Conservation (phyloP, 805 yeast species). For the Kazachstania kunashirensis region DNA sequence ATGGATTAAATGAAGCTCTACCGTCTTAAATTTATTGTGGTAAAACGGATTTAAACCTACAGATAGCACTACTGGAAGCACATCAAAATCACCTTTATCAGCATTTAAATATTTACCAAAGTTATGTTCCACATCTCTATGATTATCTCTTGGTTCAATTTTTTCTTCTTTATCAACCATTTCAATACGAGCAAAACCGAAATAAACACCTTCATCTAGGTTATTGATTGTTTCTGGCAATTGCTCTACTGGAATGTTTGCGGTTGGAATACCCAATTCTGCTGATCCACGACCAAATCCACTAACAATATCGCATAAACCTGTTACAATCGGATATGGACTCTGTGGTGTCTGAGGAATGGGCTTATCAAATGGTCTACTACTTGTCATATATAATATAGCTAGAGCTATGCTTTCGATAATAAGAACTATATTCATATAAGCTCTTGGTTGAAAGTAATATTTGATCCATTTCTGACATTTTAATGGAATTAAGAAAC, state of each 20-base stretch:
- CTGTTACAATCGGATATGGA: constrained; percentile 42
- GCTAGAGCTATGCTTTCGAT: constrained; percentile 6
- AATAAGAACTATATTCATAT: constrained; percentile 1
- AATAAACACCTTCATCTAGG: constrained; percentile 76
- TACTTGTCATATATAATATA: constrained; percentile 2
- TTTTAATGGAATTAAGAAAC: too few species aligned
- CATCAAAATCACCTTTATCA: constrained; percentile 32
- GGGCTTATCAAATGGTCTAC: constrained; percentile 19
- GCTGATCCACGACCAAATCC: constrained; percentile 96
- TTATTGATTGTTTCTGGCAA: constrained; percentile 34
- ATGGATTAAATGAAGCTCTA: constrained; percentile 80
- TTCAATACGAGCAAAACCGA: constrained; percentile 55
- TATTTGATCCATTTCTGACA: too few species aligned
- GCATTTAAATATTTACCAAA: constrained; percentile 44
- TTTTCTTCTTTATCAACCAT: constrained; percentile 11
- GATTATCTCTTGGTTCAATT: constrained; percentile 30
- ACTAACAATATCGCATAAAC: constrained; percentile 43
- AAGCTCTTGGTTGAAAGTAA: too few species aligned
- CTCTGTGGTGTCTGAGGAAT: constrained; percentile 35
- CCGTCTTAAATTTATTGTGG: constrained; percentile 68
- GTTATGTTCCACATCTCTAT: constrained; percentile 42
- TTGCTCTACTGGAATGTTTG: constrained; percentile 61
- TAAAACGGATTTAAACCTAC: constrained; percentile 94
- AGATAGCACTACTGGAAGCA: constrained; percentile 85
- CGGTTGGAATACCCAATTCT: constrained; percentile 92